These are phyloP conservation scores for Barnettozyma salicaria DNA, from an alignment of 805 yeast genomes.

Conservation along the genomic window DNA sequence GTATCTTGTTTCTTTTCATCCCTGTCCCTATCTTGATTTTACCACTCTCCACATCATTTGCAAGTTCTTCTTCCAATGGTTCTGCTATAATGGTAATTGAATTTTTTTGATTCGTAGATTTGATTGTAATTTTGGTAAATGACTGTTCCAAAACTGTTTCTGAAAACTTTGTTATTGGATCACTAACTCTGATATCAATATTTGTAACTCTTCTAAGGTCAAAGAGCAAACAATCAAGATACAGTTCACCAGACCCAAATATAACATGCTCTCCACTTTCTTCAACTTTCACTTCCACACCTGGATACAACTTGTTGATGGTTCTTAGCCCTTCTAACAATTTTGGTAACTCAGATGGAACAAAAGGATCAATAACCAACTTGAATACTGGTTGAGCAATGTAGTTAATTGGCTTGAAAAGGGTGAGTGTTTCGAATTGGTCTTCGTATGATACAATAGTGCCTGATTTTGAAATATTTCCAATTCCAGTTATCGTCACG, in stretches of 20 bases:
- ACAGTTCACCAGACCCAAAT: conserved; percentile 81
- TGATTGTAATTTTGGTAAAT: conserved; percentile 57
- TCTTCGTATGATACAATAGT: conserved; percentile 37
- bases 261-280: conserved; percentile 85
- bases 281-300: conserved; percentile 65
- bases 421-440: conserved; percentile 18
- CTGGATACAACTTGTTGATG: conserved; percentile 57
- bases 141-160: conserved; percentile 72
- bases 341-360: conserved; percentile 73
- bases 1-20: conserved; percentile 41
- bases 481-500: conserved; percentile 62
- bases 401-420: conserved; percentile 39
- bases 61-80: conserved; percentile 55
- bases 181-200: conserved; percentile 74
- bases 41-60: conserved; percentile 50
- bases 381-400: conserved; percentile 59
- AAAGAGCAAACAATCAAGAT: conserved; percentile 75
- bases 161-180: conserved; percentile 71
- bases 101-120: conserved; percentile 48
- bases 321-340: conserved; percentile 64
- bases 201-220: conserved; percentile 59
- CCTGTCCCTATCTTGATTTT: conserved; percentile 31
- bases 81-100: conserved; percentile 69
- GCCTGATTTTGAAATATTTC: conserved; percentile 54
- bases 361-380: conserved; percentile 75